Evolutionary conservation across 2,329 filamentous ascomycete species (phyloP).

Genomic region (Monosporascus sp.): DNA sequence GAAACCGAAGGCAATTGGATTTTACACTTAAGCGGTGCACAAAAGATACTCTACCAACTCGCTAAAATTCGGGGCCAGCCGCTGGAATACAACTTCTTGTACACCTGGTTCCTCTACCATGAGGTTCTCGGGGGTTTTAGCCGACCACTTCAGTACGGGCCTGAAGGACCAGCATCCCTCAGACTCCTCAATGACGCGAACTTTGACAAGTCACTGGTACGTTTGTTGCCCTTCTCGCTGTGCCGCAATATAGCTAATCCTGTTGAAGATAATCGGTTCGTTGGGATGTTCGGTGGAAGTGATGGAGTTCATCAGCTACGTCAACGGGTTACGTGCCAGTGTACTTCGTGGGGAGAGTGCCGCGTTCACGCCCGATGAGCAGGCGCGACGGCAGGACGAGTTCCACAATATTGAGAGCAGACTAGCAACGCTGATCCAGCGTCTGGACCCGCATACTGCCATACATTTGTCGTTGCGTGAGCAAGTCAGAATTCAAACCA

Average conservation of each 20-base stretch:
- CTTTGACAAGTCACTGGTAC: constrained; percentile 28
- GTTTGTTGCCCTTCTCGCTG: constrained; percentile 1
- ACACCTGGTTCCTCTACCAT: constrained; percentile 44
- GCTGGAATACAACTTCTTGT: constrained; percentile 33
- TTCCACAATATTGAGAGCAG: constrained; percentile 21
- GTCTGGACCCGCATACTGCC: constrained; percentile 22
- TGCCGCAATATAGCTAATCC: constrained; percentile 3
- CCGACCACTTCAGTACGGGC: constrained; percentile 25
- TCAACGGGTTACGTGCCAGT: constrained; percentile 30
- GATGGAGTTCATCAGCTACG: constrained; percentile 37
- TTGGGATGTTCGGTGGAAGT: constrained; percentile 43
- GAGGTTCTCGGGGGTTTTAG: constrained; percentile 41
- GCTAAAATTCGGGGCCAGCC: constrained; percentile 20
- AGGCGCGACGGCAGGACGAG: constrained; percentile 22
- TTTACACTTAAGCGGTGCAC: constrained; percentile 39
- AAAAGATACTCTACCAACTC: constrained; percentile 28
- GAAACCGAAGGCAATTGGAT: constrained; percentile 42
- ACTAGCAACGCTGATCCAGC: constrained; percentile 22
- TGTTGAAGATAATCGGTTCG: constrained; percentile 37
- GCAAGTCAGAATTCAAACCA: constrained; percentile 30
- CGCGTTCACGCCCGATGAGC: constrained; percentile 20
- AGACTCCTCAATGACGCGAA: constrained; percentile 23
- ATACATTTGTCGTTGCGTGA: constrained; percentile 24
- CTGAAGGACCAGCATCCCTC: constrained; percentile 21
- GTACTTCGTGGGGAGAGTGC: constrained; percentile 25